A percentile compares a stretch with the other conserved stretches of the same genome.
Conservation (phyloP, 1,284 basidiomycete genomes). For the Cryptococcus deneoformans region DNA sequence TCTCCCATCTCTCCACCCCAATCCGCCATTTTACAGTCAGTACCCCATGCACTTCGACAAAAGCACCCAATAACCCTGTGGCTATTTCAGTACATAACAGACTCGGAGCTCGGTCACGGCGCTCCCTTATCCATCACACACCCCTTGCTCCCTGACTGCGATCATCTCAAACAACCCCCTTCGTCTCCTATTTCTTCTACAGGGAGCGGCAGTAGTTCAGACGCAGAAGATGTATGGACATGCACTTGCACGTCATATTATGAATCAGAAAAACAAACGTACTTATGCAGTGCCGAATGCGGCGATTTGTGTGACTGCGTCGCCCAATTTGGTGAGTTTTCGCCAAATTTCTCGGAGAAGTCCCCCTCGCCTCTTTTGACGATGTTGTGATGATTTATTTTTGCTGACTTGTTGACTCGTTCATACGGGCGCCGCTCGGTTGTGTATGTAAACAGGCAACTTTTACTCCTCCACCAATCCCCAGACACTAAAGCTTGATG, state of each 20-base stretch:
- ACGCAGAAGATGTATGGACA: conserved; percentile 3
- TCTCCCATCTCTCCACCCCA: background rate
- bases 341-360: background rate
- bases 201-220: background rate
- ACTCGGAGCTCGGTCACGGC: conserved; percentile 20
- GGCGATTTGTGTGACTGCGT: conserved; percentile 30
- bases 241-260: conserved; percentile 8
- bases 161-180: no score
- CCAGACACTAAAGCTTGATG: conserved; percentile 22
- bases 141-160: no score
- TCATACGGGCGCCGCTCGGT: background rate
- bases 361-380: background rate
- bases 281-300: conserved; percentile 10
- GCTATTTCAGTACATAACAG: conserved; percentile 18
- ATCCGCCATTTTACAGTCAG: background rate
- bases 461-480: conserved; percentile 18
- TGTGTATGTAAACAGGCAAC: conserved; percentile 20
- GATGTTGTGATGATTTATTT: background rate
- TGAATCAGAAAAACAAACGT: no score
- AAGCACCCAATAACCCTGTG: no score
- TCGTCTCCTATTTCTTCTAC: no score
- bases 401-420: background rate
- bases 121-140: background rate
- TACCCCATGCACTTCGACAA: background rate
- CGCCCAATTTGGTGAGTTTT: conserved; percentile 21